phyloP scores from a whole-genome alignment of 352 stramenopile genomes.

The Globisporangium heterothallicum region DNA sequence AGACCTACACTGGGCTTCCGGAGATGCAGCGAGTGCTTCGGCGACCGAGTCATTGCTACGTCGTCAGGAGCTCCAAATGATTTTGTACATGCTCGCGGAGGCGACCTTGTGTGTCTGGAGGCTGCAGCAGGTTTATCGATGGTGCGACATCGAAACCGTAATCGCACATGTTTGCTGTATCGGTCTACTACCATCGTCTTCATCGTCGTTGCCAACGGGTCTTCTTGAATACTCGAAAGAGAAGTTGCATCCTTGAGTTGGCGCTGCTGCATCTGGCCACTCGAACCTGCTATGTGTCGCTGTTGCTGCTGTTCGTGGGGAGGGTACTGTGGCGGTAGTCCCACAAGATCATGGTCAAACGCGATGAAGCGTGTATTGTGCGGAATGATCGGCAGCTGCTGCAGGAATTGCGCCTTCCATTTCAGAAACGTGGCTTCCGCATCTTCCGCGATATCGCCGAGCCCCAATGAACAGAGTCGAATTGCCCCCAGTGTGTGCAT shows the following conservation, averaged over 20 bases:
- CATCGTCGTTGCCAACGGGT: background rate
- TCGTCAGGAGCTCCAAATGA: background rate
- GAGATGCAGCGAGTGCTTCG: conserved; percentile 4
- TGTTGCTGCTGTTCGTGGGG: background rate
- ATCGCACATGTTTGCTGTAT: conserved; percentile 14
- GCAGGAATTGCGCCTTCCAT: conserved; percentile 71
- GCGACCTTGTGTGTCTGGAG: background rate
- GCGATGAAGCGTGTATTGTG: conserved; percentile 7
- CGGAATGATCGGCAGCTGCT: conserved; percentile 12
- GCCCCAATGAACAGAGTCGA: conserved; percentile 60
- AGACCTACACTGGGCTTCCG: conserved; percentile 7
- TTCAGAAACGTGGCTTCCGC: conserved; percentile 54
- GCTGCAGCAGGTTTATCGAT: background rate
- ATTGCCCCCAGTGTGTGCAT: conserved; percentile 78
- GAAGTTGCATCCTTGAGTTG: background rate
- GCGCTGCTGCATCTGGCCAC: conserved; percentile 1
- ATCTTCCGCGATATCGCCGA: conserved; percentile 91
- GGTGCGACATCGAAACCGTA: conserved; percentile 16
- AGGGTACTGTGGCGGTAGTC: conserved; percentile 4
- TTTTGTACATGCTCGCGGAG: background rate
- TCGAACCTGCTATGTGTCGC: background rate
- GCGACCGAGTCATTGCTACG: background rate
- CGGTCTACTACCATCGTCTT: conserved; percentile 15
- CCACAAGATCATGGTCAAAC: conserved; percentile 27
- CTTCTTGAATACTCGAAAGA: no score